Evolutionary conservation across 2,329 filamentous ascomycete species (phyloP).

Genomic region (Fusarium mexicanum): DNA sequence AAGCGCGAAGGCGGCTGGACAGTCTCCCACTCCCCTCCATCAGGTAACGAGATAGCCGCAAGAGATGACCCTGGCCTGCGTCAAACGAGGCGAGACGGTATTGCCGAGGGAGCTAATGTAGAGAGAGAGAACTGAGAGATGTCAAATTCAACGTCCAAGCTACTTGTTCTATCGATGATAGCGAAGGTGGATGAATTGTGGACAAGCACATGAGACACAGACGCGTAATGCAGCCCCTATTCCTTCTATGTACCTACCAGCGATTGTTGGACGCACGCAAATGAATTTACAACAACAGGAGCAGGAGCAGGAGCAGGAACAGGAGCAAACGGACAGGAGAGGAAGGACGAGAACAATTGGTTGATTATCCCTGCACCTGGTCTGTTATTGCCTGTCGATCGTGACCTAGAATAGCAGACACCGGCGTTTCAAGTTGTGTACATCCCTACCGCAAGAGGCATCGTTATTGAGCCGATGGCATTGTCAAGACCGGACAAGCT

Average conservation of each 20-base stretch:
- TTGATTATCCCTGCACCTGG: not conserved
- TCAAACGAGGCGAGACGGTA: not conserved
- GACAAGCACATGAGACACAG: conserved; percentile 13
- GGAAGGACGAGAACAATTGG: conserved; percentile 12
- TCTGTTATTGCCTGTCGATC: conserved; percentile 38
- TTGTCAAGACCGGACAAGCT: conserved; percentile 53
- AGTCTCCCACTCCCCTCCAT: conserved; percentile 20
- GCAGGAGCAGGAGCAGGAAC: not conserved
- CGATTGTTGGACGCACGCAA: not conserved
- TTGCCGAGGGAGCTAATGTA: conserved; percentile 12
- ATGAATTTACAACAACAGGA: not conserved
- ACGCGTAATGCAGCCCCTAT: conserved; percentile 27
- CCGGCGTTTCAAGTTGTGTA: conserved; percentile 48
- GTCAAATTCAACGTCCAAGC: conserved; percentile 1
- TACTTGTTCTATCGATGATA: not conserved
- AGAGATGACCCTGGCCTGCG: not conserved
- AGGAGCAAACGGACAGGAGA: not conserved
- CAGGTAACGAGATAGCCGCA: conserved; percentile 25
- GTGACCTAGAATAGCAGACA: conserved; percentile 39
- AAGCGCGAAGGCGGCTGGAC: conserved; percentile 32
- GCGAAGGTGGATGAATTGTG: not conserved
- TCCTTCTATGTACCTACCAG: not conserved
- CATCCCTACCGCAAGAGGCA: conserved; percentile 46
- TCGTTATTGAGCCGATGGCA: conserved; percentile 36
- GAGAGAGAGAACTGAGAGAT: not conserved